phyloP scores from a whole-genome alignment of 2,329 filamentous ascomycete species.

The Capronia americana region DNA sequence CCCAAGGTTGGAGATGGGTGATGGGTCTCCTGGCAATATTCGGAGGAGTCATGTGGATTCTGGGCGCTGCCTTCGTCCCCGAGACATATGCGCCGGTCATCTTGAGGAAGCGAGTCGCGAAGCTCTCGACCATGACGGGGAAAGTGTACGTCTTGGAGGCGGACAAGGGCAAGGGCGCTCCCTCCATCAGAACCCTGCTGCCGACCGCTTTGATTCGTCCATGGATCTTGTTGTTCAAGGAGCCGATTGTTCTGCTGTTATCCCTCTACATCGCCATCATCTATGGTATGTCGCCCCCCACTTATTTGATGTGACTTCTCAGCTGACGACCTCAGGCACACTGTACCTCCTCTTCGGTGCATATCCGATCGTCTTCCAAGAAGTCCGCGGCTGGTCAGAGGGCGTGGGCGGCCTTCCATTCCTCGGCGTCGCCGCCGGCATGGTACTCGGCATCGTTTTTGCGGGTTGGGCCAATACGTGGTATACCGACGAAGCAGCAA shows the following conservation, averaged over 20 bases:
- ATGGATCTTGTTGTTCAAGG: slow-evolving; percentile 71
- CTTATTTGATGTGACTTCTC: slow-evolving; percentile 61
- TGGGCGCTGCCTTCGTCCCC: slow-evolving; percentile 59
- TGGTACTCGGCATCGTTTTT: slow-evolving; percentile 64
- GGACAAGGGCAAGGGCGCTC: slow-evolving; percentile 53
- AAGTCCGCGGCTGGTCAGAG: slow-evolving; percentile 63
- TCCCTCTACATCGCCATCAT: slow-evolving; percentile 63
- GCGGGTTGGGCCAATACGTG: slow-evolving; percentile 62
- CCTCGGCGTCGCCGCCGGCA: slow-evolving; percentile 71
- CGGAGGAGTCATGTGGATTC: slow-evolving; percentile 65
- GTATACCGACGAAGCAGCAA: slow-evolving; percentile 55
- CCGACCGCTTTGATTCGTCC: slow-evolving; percentile 67
- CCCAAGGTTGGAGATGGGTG: slow-evolving; percentile 73
- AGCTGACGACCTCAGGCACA: slow-evolving; percentile 63
- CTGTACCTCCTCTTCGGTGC: slow-evolving; percentile 66
- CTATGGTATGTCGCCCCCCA: slow-evolving; percentile 58
- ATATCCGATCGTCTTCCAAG: slow-evolving; percentile 71
- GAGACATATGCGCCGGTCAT: slow-evolving; percentile 67
- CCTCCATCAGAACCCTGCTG: slow-evolving; percentile 59
- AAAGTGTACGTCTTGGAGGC: slow-evolving; percentile 63
- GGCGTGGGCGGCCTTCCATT: slow-evolving; percentile 70
- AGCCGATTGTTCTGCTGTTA: slow-evolving; percentile 71
- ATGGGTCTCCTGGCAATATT: slow-evolving; percentile 68
- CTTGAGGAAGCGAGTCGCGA: slow-evolving; percentile 59
- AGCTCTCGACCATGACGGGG: slow-evolving; percentile 60